Evolutionary conservation across 1,284 basidiomycete species (phyloP).

Genomic region (Heterobasidion parviporum): DNA sequence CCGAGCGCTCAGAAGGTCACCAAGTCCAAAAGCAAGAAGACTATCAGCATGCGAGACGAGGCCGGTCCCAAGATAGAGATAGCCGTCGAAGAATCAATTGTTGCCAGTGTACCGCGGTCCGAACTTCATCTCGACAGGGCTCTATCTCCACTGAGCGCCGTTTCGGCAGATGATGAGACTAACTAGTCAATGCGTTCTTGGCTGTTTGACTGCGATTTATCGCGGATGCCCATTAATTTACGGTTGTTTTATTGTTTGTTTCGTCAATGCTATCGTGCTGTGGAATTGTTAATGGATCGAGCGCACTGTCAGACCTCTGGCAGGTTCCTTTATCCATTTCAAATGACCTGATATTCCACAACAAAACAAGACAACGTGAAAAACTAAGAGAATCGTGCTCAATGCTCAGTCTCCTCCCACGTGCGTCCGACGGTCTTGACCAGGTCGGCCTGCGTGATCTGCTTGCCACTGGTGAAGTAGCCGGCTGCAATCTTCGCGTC

Average conservation of each 20-base stretch:
- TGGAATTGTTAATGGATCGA: no score
- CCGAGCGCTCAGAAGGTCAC: conserved; percentile 43
- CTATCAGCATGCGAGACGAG: neutral
- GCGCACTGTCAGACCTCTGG: no score
- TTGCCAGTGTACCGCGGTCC: neutral
- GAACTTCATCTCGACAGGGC: neutral
- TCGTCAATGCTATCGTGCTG: no score
- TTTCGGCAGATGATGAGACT: neutral
- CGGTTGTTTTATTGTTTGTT: no score
- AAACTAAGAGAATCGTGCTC: neutral
- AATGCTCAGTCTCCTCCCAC: conserved; percentile 82
- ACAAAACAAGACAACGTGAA: no score
- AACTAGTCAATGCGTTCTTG: no score
- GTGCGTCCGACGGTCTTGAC: conserved; percentile 82
- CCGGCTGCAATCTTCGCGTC: conserved; percentile 92
- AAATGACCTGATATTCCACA: no score
- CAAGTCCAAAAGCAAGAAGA: conserved; percentile 16
- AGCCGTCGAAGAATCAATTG: conserved; percentile 20
- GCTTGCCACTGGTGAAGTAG: conserved; percentile 79
- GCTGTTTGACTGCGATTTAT: no score
- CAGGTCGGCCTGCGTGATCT: conserved; percentile 69
- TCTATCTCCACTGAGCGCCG: neutral
- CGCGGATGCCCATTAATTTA: no score
- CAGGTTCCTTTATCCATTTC: no score
- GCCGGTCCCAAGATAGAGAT: conserved; percentile 32